Conservation (phyloP, 75 land plant species). For the Pinus albicaulis region DNA sequence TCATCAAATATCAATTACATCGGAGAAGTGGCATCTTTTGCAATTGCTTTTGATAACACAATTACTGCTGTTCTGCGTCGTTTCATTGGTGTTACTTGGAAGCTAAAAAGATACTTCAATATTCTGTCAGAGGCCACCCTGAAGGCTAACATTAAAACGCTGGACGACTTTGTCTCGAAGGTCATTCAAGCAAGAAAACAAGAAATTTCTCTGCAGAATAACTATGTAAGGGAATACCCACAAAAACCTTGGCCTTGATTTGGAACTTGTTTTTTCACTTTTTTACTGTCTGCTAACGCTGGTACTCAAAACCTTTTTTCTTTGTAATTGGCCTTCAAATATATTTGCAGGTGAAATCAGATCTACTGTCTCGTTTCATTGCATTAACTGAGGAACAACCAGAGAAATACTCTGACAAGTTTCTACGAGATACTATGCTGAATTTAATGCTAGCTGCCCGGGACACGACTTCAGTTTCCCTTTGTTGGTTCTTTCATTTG, state of each 20-base stretch:
- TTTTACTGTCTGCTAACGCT: background rate
- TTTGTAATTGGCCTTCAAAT: background rate
- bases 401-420: slow-evolving; percentile 19
- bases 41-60: slow-evolving; percentile 46
- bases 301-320: background rate
- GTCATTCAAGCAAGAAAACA: slow-evolving; percentile 32
- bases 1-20: slow-evolving; percentile 19
- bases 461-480: slow-evolving; percentile 76
- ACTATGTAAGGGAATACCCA: slow-evolving; percentile 4
- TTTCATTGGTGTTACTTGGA: slow-evolving; percentile 51
- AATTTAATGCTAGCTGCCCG: slow-evolving; percentile 76
- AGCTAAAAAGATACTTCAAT: slow-evolving; percentile 43
- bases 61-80: slow-evolving; percentile 25
- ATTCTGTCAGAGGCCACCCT: slow-evolving; percentile 52
- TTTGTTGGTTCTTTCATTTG: slow-evolving; percentile 79
- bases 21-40: slow-evolving; percentile 28
- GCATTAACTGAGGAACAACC: slow-evolving; percentile 35
- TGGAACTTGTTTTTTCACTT: background rate
- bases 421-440: slow-evolving; percentile 60
- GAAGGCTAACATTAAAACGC: slow-evolving; percentile 23
- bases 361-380: slow-evolving; percentile 70
- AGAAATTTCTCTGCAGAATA: slow-evolving; percentile 10
- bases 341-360: slow-evolving; percentile 28
- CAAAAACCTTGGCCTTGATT: background rate
- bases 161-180: slow-evolving; percentile 50